phyloP scores from a whole-genome alignment of 129 eudicot species.

The Heracleum sosnowskyi region DNA sequence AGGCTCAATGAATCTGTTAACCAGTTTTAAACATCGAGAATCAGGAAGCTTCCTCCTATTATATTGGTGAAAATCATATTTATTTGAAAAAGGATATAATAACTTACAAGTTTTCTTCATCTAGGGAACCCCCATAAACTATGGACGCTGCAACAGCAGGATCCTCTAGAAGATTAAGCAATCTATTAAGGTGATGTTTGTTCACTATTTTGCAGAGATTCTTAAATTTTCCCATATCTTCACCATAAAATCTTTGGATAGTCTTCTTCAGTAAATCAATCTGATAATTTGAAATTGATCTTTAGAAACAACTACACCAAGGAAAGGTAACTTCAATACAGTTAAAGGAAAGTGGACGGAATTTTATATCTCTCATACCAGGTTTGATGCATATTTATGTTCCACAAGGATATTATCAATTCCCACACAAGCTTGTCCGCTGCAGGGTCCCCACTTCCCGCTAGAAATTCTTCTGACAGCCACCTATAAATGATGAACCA shows the following conservation, averaged over 20 bases:
- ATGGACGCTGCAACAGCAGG: constrained; percentile 61
- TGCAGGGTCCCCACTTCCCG: constrained; percentile 83
- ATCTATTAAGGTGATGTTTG: constrained; percentile 62
- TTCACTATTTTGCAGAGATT: constrained; percentile 57
- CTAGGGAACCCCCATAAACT: constrained; percentile 78
- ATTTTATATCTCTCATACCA: constrained; percentile 34
- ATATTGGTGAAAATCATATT: not conserved
- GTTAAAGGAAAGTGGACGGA: not conserved
- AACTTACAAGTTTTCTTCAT: constrained; percentile 51
- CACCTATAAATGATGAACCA: constrained; percentile 39
- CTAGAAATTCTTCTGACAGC: constrained; percentile 57
- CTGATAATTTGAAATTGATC: constrained; percentile 26
- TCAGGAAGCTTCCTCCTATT: not conserved
- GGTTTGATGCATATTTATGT: constrained; percentile 44
- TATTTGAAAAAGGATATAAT: not conserved
- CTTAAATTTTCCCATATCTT: constrained; percentile 43
- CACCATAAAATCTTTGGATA: constrained; percentile 63
- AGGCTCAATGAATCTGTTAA: constrained; percentile 71
- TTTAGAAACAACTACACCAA: not conserved
- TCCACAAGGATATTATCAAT: constrained; percentile 75
- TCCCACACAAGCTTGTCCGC: constrained; percentile 89
- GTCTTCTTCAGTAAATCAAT: constrained; percentile 52
- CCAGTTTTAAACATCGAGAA: not conserved
- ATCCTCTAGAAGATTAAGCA: constrained; percentile 62
- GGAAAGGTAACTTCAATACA: constrained; percentile 5